Percentiles rank a stretch among this genome's conserved stretches.
Evolutionary conservation across 2,329 filamentous ascomycete species (phyloP).

Genomic region (Pezicula radicicola): DNA sequence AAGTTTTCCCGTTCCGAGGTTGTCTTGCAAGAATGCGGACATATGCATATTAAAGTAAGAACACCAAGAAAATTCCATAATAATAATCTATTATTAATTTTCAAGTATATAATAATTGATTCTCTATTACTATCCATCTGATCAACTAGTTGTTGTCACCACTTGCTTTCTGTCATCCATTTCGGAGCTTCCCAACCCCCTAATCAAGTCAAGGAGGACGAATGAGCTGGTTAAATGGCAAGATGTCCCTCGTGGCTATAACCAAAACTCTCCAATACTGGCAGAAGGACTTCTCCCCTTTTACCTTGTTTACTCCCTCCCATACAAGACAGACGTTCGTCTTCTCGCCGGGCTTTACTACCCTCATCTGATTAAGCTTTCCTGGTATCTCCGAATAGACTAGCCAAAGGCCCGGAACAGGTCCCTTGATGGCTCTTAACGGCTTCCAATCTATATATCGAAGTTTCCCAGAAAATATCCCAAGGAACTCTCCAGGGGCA

Average conservation of each 20-base stretch:
- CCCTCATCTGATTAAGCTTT: conserved; percentile 14
- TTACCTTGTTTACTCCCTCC: conserved; percentile 16
- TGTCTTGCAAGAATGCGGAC: too few relatives aligned
- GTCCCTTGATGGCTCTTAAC: conserved; percentile 7
- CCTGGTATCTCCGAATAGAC: conserved; percentile 12
- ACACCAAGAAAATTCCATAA: too few relatives aligned
- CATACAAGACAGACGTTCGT: conserved; percentile 16
- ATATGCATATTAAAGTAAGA: too few relatives aligned
- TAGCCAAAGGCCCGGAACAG: conserved; percentile 11
- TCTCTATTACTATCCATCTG: too few relatives aligned
- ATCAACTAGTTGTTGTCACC: too few relatives aligned
- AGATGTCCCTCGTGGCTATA: conserved; percentile 15
- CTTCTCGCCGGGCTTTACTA: conserved; percentile 11
- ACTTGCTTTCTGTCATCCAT: too few relatives aligned
- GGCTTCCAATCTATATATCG: conserved; percentile 10
- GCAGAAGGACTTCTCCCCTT: conserved; percentile 10
- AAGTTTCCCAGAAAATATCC: conserved; percentile 9
- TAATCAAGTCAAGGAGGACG: conserved; percentile 1
- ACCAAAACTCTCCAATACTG: conserved; percentile 15
- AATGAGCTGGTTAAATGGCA: conserved; percentile 14
- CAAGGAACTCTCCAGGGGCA: conserved; percentile 11
- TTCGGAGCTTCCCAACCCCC: too few relatives aligned
- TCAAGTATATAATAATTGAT: too few relatives aligned
- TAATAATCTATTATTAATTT: too few relatives aligned
- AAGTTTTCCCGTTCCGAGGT: too few relatives aligned